Percentiles rank a stretch among this genome's conserved stretches.
Conservation (phyloP, 768 basidiomycete genomes). For the Pholiota molesta region DNA sequence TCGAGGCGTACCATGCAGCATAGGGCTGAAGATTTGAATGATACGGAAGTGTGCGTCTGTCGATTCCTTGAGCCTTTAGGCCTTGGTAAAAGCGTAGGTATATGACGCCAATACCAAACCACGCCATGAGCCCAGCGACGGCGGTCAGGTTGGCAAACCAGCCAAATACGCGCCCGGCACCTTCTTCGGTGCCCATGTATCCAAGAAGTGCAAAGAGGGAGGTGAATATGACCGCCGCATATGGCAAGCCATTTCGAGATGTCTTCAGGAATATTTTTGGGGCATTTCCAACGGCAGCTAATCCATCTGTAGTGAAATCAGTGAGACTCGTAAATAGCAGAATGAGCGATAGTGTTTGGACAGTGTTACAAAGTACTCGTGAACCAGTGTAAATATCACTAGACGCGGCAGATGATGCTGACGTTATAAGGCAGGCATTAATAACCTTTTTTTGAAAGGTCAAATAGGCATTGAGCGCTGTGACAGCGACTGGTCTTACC, state of each 20-base stretch:
- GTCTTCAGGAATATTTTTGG: conserved; percentile 78
- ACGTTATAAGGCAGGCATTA: conserved; percentile 84
- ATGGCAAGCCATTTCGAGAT: conserved; percentile 75
- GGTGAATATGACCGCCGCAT: conserved; percentile 71
- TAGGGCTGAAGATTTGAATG: conserved; percentile 68
- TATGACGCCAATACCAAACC: conserved; percentile 80
- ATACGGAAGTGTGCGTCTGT: conserved; percentile 75
- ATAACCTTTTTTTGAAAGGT: conserved; percentile 52
- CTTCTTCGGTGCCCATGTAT: conserved; percentile 74
- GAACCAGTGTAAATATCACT: conserved; percentile 91
- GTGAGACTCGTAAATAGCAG: background rate
- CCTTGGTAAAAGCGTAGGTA: conserved; percentile 86
- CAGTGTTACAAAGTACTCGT: conserved; percentile 77
- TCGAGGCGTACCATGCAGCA: conserved; percentile 64
- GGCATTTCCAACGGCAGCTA: conserved; percentile 80
- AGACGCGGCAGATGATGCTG: conserved; percentile 91
- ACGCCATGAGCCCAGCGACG: conserved; percentile 69
- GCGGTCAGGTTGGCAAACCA: conserved; percentile 85
- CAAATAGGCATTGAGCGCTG: background rate
- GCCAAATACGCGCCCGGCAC: conserved; percentile 73
- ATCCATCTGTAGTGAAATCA: conserved; percentile 57
- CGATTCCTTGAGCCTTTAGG: conserved; percentile 76
- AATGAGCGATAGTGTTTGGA: background rate
- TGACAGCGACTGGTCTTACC: conserved; percentile 39
- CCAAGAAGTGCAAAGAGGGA: conserved; percentile 68